phyloP scores from a whole-genome alignment of 2,329 filamentous ascomycete genomes.

The Colletotrichum nymphaeae region DNA sequence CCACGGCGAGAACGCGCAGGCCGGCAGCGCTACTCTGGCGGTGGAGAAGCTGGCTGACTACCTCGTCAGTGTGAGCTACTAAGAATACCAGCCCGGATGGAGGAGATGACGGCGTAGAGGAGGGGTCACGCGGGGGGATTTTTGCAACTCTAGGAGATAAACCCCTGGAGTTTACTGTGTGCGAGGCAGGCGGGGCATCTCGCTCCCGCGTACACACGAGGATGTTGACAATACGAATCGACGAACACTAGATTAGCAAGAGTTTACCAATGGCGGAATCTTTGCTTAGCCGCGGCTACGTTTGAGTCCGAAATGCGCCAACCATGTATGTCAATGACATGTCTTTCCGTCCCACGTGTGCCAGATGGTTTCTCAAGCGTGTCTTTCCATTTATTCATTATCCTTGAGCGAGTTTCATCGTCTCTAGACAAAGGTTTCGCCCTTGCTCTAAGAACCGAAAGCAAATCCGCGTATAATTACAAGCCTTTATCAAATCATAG shows the following conservation, averaged over 20 bases:
- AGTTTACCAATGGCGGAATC: constrained; percentile 34
- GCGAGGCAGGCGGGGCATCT: constrained; percentile 35
- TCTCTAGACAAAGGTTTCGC: background rate
- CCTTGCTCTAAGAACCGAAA: background rate
- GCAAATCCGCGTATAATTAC: constrained; percentile 5
- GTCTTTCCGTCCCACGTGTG: background rate
- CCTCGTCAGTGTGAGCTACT: constrained; percentile 83
- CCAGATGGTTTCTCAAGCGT: background rate
- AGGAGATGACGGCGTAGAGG: constrained; percentile 16
- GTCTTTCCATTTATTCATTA: constrained; percentile 30
- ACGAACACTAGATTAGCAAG: constrained; percentile 36
- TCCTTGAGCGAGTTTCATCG: background rate
- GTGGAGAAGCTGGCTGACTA: constrained; percentile 91
- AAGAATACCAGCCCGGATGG: constrained; percentile 50
- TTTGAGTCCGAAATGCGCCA: background rate
- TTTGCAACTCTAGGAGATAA: background rate
- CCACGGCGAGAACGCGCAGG: constrained; percentile 80
- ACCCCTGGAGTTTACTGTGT: constrained; percentile 24
- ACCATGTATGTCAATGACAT: background rate
- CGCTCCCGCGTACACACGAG: constrained; percentile 30
- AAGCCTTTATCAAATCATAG: constrained; percentile 1
- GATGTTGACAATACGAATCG: constrained; percentile 36
- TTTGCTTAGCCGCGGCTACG: constrained; percentile 25
- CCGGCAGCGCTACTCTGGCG: constrained; percentile 80
- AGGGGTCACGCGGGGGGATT: background rate